Base-by-base conservation (phyloP, 2,329 filamentous ascomycete species). In the Rhytidhysteron rufulum region DNA sequence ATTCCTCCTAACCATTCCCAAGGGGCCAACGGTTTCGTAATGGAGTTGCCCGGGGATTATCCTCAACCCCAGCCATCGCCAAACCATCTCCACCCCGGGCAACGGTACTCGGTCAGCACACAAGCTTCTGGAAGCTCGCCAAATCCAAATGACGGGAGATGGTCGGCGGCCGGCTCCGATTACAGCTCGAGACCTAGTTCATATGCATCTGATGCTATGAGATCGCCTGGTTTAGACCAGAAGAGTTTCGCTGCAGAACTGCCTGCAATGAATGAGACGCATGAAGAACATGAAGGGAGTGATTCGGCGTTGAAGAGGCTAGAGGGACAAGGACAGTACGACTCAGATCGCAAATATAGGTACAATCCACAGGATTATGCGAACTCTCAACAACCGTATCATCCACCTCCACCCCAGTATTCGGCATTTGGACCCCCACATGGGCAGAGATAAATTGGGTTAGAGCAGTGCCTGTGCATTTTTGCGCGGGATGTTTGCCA, bases 41-140 rank as follows among this genome's bases (percentile, higher is more conserved):
- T 65, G 61, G 69, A 72, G 40, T 50, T 72, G 2, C 66, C 65
- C 8, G 69, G 68, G 39, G 66, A 68, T 27, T 68, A 58, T 48
- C 65, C 65, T 45, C 58, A 67, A 10, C 50, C 62, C 2, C 59
- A 62, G 19, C 47, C 48, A 8, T 57, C 54, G 2, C 58, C 59
- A 9, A 48, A 40, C n/a, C 51, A 55, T 33, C 47, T 61, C 4
- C 49, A 56, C 15, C 53, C 60, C 13, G 47, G 50, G 37, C 45
- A 57, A 15, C 43, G 56, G 31, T 45, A 44, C 7, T 60, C 59
- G 0, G 50, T 41, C 5, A 39, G 42, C 11, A 56, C 60, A 4
- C 51, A 56, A 9, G 36, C 47, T 6, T 54, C 55, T 3, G 40
- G 40, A 8, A 41, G 52, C 10, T 63, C 61, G 1, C 58, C 61